phyloP scores from a whole-genome alignment of 208 protist species.

The Leptomonas seymouri region DNA sequence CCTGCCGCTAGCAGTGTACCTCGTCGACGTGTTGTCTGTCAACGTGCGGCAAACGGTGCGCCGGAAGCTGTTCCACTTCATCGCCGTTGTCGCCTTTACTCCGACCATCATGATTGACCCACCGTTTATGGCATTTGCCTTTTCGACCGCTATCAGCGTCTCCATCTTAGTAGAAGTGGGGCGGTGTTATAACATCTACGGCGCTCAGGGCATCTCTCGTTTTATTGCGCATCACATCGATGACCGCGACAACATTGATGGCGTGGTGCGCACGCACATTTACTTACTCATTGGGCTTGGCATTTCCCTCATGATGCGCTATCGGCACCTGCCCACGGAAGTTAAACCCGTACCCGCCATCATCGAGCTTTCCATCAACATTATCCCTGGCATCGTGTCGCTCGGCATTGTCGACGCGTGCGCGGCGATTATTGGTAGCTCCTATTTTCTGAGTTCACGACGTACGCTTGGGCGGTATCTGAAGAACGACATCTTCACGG shows the following conservation, averaged over 20 bases:
- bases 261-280: conserved; percentile 86
- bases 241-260: conserved; percentile 59
- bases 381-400: conserved; percentile 85
- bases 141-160: conserved; percentile 65
- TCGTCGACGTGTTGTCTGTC: conserved; percentile 53
- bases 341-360: conserved; percentile 38
- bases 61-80: conserved; percentile 90
- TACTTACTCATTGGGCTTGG: conserved; percentile 86
- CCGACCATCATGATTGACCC: conserved; percentile 81
- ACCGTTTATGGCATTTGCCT: conserved; percentile 78
- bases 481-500: conserved; percentile 78
- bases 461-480: conserved; percentile 75
- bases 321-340: conserved; percentile 47
- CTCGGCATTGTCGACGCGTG: conserved; percentile 86
- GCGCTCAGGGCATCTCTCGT: conserved; percentile 39
- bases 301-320: conserved; percentile 71
- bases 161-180: conserved; percentile 63
- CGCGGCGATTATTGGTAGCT: conserved; percentile 85
- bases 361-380: conserved; percentile 73
- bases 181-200: conserved; percentile 73
- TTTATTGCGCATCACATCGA: conserved; percentile 84
- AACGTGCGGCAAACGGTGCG: conserved; percentile 57
- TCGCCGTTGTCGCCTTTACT: conserved; percentile 82
- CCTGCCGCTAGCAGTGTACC: conserved; percentile 59
- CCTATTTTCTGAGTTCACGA: conserved; percentile 63